phyloP scores from a whole-genome alignment of 495 filamentous ascomycete species.

The Aspergillus cristatus region DNA sequence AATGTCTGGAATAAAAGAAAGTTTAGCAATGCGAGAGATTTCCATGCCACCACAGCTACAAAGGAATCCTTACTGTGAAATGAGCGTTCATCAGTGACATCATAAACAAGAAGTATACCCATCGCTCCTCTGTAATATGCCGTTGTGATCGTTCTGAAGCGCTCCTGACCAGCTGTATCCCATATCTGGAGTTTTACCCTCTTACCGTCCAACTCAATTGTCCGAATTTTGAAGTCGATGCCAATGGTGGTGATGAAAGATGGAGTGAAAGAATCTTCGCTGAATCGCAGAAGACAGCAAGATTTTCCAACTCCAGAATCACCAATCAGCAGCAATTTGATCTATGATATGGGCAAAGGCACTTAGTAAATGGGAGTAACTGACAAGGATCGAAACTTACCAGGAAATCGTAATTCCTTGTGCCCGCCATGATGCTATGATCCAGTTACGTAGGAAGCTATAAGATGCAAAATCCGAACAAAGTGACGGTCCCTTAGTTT shows the following conservation, averaged over 20 bases:
- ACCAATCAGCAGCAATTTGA: constrained; percentile 96
- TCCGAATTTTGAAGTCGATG: constrained; percentile 99
- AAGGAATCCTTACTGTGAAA: constrained; percentile 81
- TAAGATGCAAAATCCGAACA: too few species aligned
- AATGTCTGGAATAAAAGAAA: constrained; percentile 90
- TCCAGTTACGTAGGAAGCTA: neutral
- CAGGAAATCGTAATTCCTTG: constrained; percentile 97
- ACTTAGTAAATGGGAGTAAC: constrained; percentile 2
- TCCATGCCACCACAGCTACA: too few species aligned
- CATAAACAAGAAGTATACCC: constrained; percentile 97
- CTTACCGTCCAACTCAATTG: constrained; percentile 97
- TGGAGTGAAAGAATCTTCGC: constrained; percentile 95
- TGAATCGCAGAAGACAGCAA: constrained; percentile 96
- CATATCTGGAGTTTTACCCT: constrained; percentile 98
- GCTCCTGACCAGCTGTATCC: constrained; percentile 97
- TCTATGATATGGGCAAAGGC: constrained; percentile 42
- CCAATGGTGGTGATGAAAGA: constrained; percentile 99
- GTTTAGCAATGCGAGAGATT: too few species aligned
- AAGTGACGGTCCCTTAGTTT: constrained; percentile 3
- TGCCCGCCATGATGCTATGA: constrained; percentile 67
- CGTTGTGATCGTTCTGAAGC: constrained; percentile 97
- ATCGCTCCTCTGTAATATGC: constrained; percentile 97
- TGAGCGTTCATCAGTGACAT: constrained; percentile 93
- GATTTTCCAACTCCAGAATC: constrained; percentile 98
- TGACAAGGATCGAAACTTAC: constrained; percentile 40